Percentiles rank a stretch among this genome's conserved stretches.
These are phyloP conservation scores for Cornus florida DNA, from an alignment of 148 eudicot genomes.

Conservation along the genomic window DNA sequence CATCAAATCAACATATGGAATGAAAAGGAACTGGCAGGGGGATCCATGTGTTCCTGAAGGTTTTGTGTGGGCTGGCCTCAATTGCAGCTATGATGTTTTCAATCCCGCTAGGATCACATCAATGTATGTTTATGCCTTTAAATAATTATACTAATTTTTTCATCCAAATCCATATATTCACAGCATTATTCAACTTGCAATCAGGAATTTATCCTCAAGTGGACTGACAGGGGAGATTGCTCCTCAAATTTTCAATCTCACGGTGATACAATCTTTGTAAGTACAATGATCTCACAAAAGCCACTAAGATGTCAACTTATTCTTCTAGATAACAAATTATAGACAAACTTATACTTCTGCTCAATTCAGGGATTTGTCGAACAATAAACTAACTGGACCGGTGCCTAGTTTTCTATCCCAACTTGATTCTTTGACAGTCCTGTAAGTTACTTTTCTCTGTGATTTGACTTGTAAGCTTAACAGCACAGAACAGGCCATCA, in stretches of 20 bases:
- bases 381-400: slow-evolving; percentile 28
- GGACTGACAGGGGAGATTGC: background rate
- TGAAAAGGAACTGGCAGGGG: slow-evolving; percentile 48
- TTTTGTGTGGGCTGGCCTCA: slow-evolving; percentile 39
- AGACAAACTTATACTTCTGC: background rate
- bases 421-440: slow-evolving; percentile 23
- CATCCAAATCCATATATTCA: background rate
- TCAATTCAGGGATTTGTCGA: slow-evolving; percentile 6
- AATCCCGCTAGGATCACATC: slow-evolving; percentile 20
- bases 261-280: background rate
- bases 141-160: background rate
- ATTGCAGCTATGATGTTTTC: slow-evolving; percentile 23
- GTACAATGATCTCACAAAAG: background rate
- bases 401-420: slow-evolving; percentile 35
- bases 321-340: background rate
- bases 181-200: background rate
- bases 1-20: slow-evolving; percentile 29
- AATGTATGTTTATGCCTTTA: slow-evolving; percentile 13
- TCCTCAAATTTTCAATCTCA: background rate
- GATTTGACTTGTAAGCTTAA: background rate
- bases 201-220: background rate
- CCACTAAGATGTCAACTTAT: too few relatives aligned
- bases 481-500: background rate
- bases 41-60: slow-evolving; percentile 46
- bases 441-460: slow-evolving; percentile 22